Base-by-base conservation (phyloP, 371 early-diverging fungal genomes). In the Actinomucor elegans region DNA sequence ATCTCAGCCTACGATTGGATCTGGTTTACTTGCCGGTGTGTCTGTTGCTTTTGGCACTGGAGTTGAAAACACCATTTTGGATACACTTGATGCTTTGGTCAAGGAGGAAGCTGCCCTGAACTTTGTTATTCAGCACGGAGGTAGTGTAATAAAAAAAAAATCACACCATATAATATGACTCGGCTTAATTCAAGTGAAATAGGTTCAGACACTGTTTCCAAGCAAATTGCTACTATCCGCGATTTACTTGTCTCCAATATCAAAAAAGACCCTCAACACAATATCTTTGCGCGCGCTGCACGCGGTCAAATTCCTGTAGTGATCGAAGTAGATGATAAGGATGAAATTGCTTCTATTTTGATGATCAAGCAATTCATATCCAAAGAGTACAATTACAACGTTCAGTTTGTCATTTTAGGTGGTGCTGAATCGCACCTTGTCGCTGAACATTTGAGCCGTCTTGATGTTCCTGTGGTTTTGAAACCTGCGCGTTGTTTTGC, bases 351-450 rank as follows among this genome's bases (percentile, higher is more conserved):
- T 14, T 60, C 61, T 26, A 52, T 90, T 23, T 59, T 88, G 21
- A 61, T 65, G 26, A 67, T 91, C 46, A 86, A 87, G 55, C 67
- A 75, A 17, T 45, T 68, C 1, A 52, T 74, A 6, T 2, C 40
- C 6, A 48, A 50, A 17, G 50, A 52, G 10, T 47, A 57, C 15
- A 38, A 40, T 4, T 12, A 31, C 5, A 17, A 62, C 35, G 73
- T 82, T 27, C 64, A 73, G 27, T 72, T 82, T 48, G 66, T 82
- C 8, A 67, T 88, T 37, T 47, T 78, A 9, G 89, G 92, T 23
- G 92, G 86, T 9, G 73, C 81, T n/a, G 93, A 92, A 61, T 84
- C 92, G 8, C 78, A 85, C 73, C 53, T 81, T 3, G 82, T 90
- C 0, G 89, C 88, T 0, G 72, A 75, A 4, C 75, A 84, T 45